Base-by-base conservation (phyloP, 768 basidiomycete genomes). In the Suillus luteus region DNA sequence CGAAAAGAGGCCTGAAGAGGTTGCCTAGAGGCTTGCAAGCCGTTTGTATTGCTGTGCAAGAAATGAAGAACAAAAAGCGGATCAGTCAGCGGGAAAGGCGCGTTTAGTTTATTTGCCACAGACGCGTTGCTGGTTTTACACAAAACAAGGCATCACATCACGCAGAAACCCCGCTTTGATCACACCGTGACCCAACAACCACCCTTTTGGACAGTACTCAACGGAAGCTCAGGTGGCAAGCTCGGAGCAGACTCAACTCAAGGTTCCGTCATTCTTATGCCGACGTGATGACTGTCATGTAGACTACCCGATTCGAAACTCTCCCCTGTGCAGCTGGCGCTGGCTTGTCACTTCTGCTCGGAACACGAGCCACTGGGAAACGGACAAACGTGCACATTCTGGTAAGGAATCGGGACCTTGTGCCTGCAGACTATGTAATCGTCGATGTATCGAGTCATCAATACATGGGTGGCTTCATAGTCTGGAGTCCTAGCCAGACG, bases 121-220 rank as follows among this genome's bases (percentile, higher is more conserved):
- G 61, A 74, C 71, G 71, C 71, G 71, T 74, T 66, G 55, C 48
- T 55, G 62, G 62, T 22, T 37, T 59, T 31, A 65, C 64, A 62
- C 61, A 55, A 58, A 58, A 58, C 5, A 41, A 8, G 57, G 24
- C 24, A 57, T 17, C 22, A 44, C 15, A 52, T 33, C 27, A 27
- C 49, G 31, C 51, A 52, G 31, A 40, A 57, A 24, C 15, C 22
- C 40, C 55, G 5, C 10, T 55, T 57, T 57, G 55, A 57, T 57
- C 55, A 38, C 15, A 38, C 5, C 37, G 33, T 37, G 8, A 17
- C 11, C 38, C 24, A 41, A 40, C 38, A 41, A 41, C 17, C 57
- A 11, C 40, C 27, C 22, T 22, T 41, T 11, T 27, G 57, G 55
- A 40, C 22, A 5, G 11, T 15, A 57, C 22, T 38, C 38, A 24